Conservation (phyloP, 1,284 basidiomycete species). For the Thelephora terrestris region DNA sequence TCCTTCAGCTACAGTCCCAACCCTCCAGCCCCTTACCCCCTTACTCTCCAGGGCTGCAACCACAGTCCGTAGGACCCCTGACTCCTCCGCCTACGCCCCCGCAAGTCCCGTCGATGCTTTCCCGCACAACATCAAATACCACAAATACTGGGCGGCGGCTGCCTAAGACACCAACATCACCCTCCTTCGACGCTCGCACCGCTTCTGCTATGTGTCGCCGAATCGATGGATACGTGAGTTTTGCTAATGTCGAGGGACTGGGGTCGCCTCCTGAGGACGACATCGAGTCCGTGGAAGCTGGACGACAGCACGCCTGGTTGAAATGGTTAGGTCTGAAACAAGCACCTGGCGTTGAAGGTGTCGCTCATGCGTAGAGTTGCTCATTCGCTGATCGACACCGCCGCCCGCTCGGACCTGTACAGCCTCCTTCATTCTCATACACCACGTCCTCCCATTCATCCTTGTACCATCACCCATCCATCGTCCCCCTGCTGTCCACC, state of each 20-base stretch:
- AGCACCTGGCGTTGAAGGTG: neutral
- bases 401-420: too few relatives aligned
- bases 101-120: neutral
- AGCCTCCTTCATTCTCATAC: too few relatives aligned
- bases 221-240: slow-evolving; percentile 58
- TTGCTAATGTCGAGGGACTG: slow-evolving; percentile 58
- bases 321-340: slow-evolving; percentile 10
- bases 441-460: too few relatives aligned
- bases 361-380: too few relatives aligned
- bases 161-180: slow-evolving; percentile 18
- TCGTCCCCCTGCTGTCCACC: too few relatives aligned
- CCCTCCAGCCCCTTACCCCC: neutral
- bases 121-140: slow-evolving; percentile 9
- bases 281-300: slow-evolving; percentile 17
- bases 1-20: neutral
- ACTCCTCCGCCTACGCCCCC: slow-evolving; percentile 17
- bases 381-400: too few relatives aligned
- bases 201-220: slow-evolving; percentile 45
- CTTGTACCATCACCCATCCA: too few relatives aligned
- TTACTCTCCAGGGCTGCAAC: neutral
- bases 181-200: slow-evolving; percentile 49
- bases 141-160: slow-evolving; percentile 18
- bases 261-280: slow-evolving; percentile 38
- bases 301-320: slow-evolving; percentile 6
- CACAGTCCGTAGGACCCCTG: neutral